A percentile compares a stretch with the other conserved stretches of the same genome.
Conservation (phyloP, 495 filamentous ascomycete genomes). For the Penicillium lividum region DNA sequence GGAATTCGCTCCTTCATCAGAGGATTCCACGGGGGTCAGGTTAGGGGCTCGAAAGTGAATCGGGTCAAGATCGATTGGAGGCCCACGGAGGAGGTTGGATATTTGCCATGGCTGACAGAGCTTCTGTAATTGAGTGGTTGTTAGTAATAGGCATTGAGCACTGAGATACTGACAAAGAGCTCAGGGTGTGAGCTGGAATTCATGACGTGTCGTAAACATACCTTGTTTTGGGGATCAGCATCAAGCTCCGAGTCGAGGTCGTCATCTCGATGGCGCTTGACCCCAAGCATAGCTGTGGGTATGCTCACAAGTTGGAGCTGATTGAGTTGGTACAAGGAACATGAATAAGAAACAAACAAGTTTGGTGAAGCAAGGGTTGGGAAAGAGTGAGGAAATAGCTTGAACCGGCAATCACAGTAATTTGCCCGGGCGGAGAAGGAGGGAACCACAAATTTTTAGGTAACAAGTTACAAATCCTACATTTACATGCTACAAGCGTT, state of each 20-base stretch:
- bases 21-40: conserved; percentile 44
- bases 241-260: neutral
- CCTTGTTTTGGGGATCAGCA: neutral
- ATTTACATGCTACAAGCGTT: too few species aligned
- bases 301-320: neutral
- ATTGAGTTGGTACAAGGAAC: neutral
- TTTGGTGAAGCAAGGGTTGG: neutral
- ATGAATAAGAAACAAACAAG: neutral
- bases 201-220: neutral
- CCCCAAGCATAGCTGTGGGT: neutral
- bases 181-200: neutral
- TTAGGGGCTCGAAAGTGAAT: conserved; percentile 28
- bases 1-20: conserved; percentile 37
- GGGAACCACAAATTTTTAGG: too few species aligned
- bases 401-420: neutral
- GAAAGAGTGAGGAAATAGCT: neutral
- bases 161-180: neutral
- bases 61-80: conserved; percentile 14
- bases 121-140: neutral
- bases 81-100: conserved; percentile 10
- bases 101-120: conserved; percentile 11
- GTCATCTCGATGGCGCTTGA: conserved; percentile 17
- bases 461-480: too few species aligned
- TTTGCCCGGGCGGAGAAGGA: neutral
- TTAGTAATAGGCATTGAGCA: neutral